Percentiles rank a stretch among this genome's conserved stretches.
These are phyloP conservation scores for Phytophthora hibernalis DNA, from an alignment of 352 stramenopile genomes.

Conservation along the genomic window DNA sequence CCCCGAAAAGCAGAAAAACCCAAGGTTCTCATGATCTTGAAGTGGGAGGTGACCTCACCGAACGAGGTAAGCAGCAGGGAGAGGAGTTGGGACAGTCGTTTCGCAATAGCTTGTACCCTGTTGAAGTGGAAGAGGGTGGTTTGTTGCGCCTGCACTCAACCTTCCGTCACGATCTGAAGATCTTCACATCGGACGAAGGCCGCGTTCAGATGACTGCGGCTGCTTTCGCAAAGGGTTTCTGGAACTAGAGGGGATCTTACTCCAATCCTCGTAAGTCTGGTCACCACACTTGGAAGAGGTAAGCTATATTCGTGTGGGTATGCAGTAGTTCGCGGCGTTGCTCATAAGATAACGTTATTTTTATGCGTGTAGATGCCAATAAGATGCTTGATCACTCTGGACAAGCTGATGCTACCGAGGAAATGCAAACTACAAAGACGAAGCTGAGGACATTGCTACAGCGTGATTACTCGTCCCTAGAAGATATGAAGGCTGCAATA, in stretches of 20 bases:
- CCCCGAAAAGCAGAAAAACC: conserved; percentile 56
- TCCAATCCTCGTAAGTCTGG: conserved; percentile 98
- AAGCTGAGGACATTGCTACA: conserved; percentile 94
- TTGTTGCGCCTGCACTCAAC: conserved; percentile 99
- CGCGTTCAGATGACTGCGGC: conserved; percentile 99
- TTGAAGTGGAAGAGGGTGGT: conserved; percentile 92
- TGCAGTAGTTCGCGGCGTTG: background rate
- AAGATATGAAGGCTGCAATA: conserved; percentile 72
- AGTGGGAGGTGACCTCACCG: conserved; percentile 99
- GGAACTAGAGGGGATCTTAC: conserved; percentile 99
- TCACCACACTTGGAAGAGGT: conserved; percentile 88
- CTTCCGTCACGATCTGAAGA: conserved; percentile 99
- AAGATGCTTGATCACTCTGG: conserved; percentile 99
- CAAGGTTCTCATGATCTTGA: conserved; percentile 98
- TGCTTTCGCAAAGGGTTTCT: conserved; percentile 99
- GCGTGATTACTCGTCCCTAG: conserved; percentile 69
- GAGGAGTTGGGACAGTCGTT: conserved; percentile 95
- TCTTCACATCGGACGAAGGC: conserved; percentile 99
- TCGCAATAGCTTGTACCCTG: conserved; percentile 88
- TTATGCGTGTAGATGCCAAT: conserved; percentile 67
- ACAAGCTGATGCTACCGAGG: conserved; percentile 97
- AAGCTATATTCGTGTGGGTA: conserved; percentile 6
- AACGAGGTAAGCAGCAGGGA: conserved; percentile 97
- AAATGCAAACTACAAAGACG: conserved; percentile 82
- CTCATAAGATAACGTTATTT: conserved; percentile 1